phyloP scores from a whole-genome alignment of 2,329 filamentous ascomycete species.

The Lachnellula occidentalis region DNA sequence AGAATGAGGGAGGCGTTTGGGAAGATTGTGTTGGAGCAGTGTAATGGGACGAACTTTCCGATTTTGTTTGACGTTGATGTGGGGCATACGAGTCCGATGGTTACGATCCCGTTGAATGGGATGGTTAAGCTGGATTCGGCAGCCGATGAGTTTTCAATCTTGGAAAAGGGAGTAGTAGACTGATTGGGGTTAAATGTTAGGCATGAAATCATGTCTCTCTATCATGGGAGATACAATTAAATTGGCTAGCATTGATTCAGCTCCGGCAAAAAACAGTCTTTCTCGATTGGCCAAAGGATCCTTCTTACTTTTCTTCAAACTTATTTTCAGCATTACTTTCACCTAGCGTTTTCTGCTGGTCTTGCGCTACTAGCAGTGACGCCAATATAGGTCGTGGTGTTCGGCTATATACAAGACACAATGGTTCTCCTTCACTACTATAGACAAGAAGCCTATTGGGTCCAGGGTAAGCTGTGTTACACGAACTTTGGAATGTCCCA shows the following conservation, averaged over 20 bases:
- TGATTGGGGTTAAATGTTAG: background rate
- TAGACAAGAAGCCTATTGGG: too few species aligned
- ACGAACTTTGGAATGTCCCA: too few species aligned
- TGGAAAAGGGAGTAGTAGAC: background rate
- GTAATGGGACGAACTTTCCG: slow-evolving; percentile 6
- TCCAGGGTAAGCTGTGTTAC: too few species aligned
- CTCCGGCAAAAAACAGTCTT: background rate
- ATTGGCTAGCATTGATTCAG: background rate
- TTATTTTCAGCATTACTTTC: slow-evolving; percentile 8
- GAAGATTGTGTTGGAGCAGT: slow-evolving; percentile 7
- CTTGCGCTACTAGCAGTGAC: too few species aligned
- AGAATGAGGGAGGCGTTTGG: slow-evolving; percentile 4
- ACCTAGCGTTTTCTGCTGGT: background rate
- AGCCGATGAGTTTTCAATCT: background rate
- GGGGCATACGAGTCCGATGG: slow-evolving; percentile 18
- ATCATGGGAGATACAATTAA: background rate
- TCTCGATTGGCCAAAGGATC: background rate
- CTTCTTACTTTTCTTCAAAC: slow-evolving; percentile 3
- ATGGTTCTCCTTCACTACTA: too few species aligned
- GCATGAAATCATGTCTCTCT: background rate
- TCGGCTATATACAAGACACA: too few species aligned
- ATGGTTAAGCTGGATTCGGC: slow-evolving; percentile 10
- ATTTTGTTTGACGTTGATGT: slow-evolving; percentile 16
- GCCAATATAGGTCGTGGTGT: too few species aligned
- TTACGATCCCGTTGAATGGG: slow-evolving; percentile 16